These are phyloP conservation scores for Aquilaria sinensis DNA, from an alignment of 345 rosid genomes.

Conservation along the genomic window DNA sequence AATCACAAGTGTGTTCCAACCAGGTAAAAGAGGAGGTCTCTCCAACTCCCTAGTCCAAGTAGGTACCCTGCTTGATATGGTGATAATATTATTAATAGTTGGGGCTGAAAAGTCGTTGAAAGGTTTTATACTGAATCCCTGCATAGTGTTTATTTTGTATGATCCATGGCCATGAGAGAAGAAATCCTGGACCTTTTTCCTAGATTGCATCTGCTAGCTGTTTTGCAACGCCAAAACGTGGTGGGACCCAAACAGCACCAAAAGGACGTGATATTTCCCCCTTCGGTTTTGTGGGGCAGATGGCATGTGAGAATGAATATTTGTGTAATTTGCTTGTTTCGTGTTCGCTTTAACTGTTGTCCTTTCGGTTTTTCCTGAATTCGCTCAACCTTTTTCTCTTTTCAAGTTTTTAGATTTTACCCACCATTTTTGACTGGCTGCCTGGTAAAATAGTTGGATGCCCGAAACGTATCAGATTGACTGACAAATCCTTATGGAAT, in stretches of 20 bases:
- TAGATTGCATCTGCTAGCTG: constrained; percentile 31
- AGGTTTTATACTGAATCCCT: constrained; percentile 13
- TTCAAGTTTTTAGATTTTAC: too few relatives aligned
- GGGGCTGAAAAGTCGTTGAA: constrained; percentile 9
- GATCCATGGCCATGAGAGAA: constrained; percentile 11
- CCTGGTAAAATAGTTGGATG: too few relatives aligned
- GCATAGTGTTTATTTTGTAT: constrained; percentile 14
- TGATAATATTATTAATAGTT: too few relatives aligned
- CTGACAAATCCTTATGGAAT: too few relatives aligned
- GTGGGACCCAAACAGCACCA: constrained; percentile 29
- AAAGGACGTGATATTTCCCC: constrained; percentile 8
- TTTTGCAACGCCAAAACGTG: constrained; percentile 37
- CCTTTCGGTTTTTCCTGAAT: too few relatives aligned
- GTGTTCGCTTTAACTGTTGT: background rate
- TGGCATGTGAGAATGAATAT: constrained; percentile 25
- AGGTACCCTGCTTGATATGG: background rate
- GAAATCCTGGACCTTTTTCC: constrained; percentile 11
- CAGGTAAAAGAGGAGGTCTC: constrained; percentile 18
- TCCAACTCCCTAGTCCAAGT: constrained; percentile 6
- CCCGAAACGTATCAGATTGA: too few relatives aligned
- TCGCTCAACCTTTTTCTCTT: too few relatives aligned
- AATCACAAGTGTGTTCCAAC: constrained; percentile 13
- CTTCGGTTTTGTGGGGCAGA: constrained; percentile 21
- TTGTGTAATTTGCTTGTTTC: constrained; percentile 12
- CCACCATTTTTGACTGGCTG: too few relatives aligned